Conservation (phyloP, 192 early-diverging fungal genomes). For the Coemansia sp. region DNA sequence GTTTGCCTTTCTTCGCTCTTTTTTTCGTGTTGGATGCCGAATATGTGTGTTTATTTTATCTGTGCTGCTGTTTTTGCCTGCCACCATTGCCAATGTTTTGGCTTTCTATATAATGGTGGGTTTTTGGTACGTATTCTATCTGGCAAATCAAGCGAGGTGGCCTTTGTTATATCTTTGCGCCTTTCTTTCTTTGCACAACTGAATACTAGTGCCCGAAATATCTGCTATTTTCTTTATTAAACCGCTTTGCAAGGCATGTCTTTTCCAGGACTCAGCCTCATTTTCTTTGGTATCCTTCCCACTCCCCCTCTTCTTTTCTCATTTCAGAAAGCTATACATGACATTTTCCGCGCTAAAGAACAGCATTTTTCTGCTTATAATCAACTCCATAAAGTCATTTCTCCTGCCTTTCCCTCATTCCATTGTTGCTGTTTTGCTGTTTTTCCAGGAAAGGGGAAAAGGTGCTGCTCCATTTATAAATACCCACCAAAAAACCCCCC, state of each 20-base stretch:
- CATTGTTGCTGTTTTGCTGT: background rate
- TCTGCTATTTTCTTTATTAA: background rate
- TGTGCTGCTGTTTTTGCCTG: background rate
- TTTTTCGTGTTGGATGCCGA: background rate
- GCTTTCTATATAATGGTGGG: background rate
- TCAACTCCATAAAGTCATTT: slow-evolving; percentile 2
- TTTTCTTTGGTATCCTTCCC: background rate
- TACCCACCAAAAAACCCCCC: background rate
- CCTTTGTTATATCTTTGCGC: slow-evolving; percentile 5
- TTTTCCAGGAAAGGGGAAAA: background rate
- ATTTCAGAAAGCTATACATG: slow-evolving; percentile 1
- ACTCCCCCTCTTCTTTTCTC: background rate
- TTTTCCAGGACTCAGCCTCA: slow-evolving; percentile 5
- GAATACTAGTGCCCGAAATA: background rate
- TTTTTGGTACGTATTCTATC: background rate
- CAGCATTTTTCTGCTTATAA: background rate
- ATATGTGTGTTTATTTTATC: background rate
- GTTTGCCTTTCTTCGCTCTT: background rate
- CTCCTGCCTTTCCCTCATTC: background rate
- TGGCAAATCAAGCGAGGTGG: background rate
- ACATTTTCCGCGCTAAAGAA: background rate
- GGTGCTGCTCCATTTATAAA: background rate
- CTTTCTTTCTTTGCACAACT: slow-evolving; percentile 9
- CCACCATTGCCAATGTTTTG: background rate
- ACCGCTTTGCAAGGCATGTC: background rate